Percentiles rank a stretch among this genome's conserved stretches.
Evolutionary conservation across 805 yeast species (phyloP).

Genomic region (Ogataea corticis): DNA sequence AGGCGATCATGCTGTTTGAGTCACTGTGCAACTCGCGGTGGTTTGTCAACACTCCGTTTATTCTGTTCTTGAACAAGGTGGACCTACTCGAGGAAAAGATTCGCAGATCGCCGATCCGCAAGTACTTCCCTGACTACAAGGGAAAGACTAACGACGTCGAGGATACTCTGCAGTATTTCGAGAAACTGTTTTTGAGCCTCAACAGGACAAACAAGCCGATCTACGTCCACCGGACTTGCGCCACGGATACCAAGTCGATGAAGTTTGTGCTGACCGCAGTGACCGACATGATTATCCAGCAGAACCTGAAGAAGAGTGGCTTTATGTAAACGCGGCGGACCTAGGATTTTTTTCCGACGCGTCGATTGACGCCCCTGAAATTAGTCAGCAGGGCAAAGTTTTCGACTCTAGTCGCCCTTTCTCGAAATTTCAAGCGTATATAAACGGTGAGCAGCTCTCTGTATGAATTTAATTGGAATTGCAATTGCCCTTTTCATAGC

Average conservation of each 20-base stretch:
- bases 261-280: constrained; percentile 88
- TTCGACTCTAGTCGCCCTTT: too few relatives aligned
- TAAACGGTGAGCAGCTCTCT: background rate
- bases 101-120: constrained; percentile 58
- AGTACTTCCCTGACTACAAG: constrained; percentile 75
- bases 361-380: background rate
- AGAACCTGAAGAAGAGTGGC: constrained; percentile 78
- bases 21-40: constrained; percentile 81
- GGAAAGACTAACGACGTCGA: constrained; percentile 66
- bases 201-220: constrained; percentile 71
- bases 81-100: constrained; percentile 80
- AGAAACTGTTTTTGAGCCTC: constrained; percentile 58
- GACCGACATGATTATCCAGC: constrained; percentile 85
- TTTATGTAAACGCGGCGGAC: constrained; percentile 43
- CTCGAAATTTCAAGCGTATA: background rate
- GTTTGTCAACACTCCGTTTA: constrained; percentile 85
- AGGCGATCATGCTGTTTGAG: constrained; percentile 81
- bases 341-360: background rate
- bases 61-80: constrained; percentile 83
- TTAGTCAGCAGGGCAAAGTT: background rate
- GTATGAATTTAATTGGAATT: background rate
- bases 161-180: constrained; percentile 72
- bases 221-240: constrained; percentile 91
- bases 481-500: constrained; percentile 7
- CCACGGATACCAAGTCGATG: constrained; percentile 90